Evolutionary conservation across 129 eudicot genomes (phyloP).

Genomic region (Sambucus nigra): DNA sequence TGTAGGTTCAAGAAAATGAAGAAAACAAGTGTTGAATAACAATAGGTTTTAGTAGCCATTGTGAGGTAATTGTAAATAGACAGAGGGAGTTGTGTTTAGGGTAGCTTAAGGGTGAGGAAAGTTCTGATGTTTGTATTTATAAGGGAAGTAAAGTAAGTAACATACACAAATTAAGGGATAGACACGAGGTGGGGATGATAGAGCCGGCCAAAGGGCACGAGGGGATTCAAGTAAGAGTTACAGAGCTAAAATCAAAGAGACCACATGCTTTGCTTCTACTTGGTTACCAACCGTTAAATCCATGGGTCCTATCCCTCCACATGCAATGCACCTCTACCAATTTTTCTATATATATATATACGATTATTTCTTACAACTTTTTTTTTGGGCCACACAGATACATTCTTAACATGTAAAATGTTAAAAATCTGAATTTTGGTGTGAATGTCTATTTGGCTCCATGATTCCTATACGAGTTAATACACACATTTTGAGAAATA

Average conservation of each 20-base stretch:
- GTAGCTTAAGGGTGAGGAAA: neutral
- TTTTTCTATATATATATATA: too few species aligned
- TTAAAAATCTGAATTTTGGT: too few species aligned
- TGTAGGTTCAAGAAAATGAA: slow-evolving; percentile 8
- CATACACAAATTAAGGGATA: neutral
- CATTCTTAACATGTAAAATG: too few species aligned
- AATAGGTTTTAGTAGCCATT: slow-evolving; percentile 14
- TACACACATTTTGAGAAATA: too few species aligned
- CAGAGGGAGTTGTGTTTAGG: neutral
- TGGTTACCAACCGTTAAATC: slow-evolving; percentile 8
- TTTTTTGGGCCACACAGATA: too few species aligned
- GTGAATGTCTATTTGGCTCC: too few species aligned
- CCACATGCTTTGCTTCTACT: slow-evolving; percentile 32
- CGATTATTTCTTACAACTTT: too few species aligned
- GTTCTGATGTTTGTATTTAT: slow-evolving; percentile 18
- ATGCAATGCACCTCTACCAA: too few species aligned
- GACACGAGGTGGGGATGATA: neutral
- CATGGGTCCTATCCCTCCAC: too few species aligned
- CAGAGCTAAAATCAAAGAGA: neutral
- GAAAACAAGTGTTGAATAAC: slow-evolving; percentile 15
- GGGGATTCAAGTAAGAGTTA: neutral
- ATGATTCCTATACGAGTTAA: too few species aligned
- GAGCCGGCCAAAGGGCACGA: slow-evolving; percentile 29
- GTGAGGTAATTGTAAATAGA: neutral
- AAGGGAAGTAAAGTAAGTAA: slow-evolving; percentile 8